Conservation (phyloP, 1,284 basidiomycete species). For the Pseudozyma sp. region DNA sequence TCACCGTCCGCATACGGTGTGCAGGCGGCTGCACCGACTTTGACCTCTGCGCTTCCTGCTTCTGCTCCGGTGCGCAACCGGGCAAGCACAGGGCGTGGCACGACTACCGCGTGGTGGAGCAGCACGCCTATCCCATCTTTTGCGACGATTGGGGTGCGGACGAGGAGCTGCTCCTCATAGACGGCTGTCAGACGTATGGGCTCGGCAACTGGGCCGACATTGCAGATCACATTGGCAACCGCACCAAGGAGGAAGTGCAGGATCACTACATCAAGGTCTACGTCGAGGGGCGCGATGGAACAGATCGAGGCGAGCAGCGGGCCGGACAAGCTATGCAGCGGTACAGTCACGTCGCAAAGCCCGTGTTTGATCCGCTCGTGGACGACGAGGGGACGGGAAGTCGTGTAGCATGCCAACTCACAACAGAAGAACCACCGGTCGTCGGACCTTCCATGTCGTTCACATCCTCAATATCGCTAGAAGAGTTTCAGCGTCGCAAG, state of each 20-base stretch:
- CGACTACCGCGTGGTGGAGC: slow-evolving; percentile 92
- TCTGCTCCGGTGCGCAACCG: slow-evolving; percentile 90
- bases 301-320: slow-evolving; percentile 48
- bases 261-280: slow-evolving; percentile 88
- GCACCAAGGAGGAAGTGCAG: slow-evolving; percentile 93
- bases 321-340: slow-evolving; percentile 42
- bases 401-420: slow-evolving; percentile 38
- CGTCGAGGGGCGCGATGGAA: slow-evolving; percentile 72
- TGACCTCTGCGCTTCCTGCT: slow-evolving; percentile 75
- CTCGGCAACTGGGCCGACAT: slow-evolving; percentile 98
- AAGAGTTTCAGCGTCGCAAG: slow-evolving; percentile 65
- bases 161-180: slow-evolving; percentile 92
- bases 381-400: slow-evolving; percentile 48
- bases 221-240: slow-evolving; percentile 92
- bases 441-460: slow-evolving; percentile 62
- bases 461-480: slow-evolving; percentile 46
- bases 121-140: slow-evolving; percentile 95
- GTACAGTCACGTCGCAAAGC: slow-evolving; percentile 19
- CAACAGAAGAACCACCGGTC: slow-evolving; percentile 53
- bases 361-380: slow-evolving; percentile 31
- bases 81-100: slow-evolving; percentile 87
- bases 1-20: slow-evolving; percentile 66
- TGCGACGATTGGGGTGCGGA: slow-evolving; percentile 96
- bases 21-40: slow-evolving; percentile 69
- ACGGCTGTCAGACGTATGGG: slow-evolving; percentile 88